Conservation (phyloP, 176 grass and related monocot species). For the Oryza coarctata region DNA sequence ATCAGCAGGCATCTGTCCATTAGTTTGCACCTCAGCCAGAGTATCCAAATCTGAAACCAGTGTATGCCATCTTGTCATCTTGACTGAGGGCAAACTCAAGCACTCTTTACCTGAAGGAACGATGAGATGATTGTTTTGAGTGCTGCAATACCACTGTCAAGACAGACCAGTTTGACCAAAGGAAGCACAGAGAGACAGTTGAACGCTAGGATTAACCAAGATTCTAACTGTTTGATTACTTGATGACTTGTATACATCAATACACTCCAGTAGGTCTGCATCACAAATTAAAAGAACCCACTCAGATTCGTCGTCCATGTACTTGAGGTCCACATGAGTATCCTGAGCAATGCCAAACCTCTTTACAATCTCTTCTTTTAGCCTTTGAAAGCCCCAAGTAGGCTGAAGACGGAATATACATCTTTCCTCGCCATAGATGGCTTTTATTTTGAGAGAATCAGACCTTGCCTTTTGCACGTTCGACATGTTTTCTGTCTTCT, state of each 20-base stretch:
- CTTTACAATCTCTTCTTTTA: constrained; percentile 78
- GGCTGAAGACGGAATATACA: constrained; percentile 85
- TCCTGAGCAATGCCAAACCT: constrained; percentile 50
- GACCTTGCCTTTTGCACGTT: constrained; percentile 38
- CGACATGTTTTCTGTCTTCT: constrained; percentile 29
- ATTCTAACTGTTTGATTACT: constrained; percentile 72
- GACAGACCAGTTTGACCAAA: constrained; percentile 43
- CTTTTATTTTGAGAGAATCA: constrained; percentile 86
- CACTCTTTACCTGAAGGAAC: constrained; percentile 20
- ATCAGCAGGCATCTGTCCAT: background rate
- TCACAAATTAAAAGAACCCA: constrained; percentile 96
- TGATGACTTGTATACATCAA: constrained; percentile 77
- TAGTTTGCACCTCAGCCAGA: constrained; percentile 15
- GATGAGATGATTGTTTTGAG: constrained; percentile 5
- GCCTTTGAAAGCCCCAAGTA: constrained; percentile 65
- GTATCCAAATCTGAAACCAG: constrained; percentile 36
- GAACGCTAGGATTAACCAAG: constrained; percentile 47
- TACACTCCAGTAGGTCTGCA: constrained; percentile 82
- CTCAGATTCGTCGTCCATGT: constrained; percentile 96
- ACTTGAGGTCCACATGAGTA: constrained; percentile 62
- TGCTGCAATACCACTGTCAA: constrained; percentile 26
- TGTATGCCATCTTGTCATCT: constrained; percentile 20
- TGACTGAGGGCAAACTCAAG: background rate
- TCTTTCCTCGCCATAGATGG: constrained; percentile 82
- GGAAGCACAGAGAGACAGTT: constrained; percentile 33